A percentile compares a stretch with the other conserved stretches of the same genome.
phyloP scores from a whole-genome alignment of 2,329 filamentous ascomycete species.

The Talaromyces sp. region DNA sequence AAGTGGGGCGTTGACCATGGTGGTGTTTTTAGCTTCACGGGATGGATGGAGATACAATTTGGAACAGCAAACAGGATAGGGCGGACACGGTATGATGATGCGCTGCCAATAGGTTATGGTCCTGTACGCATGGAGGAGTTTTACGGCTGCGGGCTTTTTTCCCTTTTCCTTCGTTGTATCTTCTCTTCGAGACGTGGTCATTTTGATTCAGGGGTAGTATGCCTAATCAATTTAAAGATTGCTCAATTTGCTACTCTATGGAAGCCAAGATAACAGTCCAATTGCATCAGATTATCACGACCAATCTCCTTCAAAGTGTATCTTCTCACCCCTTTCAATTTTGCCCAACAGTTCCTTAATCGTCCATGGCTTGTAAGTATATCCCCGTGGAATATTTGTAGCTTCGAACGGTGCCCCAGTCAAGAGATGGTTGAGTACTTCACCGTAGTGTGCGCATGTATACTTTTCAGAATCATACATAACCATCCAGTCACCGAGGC shows the following conservation, averaged over 20 bases:
- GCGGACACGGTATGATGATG: not conserved
- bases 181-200: not conserved
- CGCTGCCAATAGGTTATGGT: not conserved
- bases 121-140: slow-evolving; percentile 6
- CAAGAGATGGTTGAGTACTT: slow-evolving; percentile 1
- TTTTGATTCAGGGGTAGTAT: not conserved
- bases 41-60: not conserved
- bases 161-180: not conserved
- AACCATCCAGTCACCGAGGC: slow-evolving; percentile 9
- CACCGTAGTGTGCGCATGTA: slow-evolving; percentile 11
- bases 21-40: not conserved
- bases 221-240: not conserved
- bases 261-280: not conserved
- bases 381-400: slow-evolving; percentile 11
- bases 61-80: not conserved
- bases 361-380: slow-evolving; percentile 14
- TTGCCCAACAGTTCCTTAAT: slow-evolving; percentile 5
- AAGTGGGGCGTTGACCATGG: not conserved
- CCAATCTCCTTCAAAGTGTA: slow-evolving; percentile 12
- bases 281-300: not conserved
- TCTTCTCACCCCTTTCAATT: slow-evolving; percentile 7
- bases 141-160: not conserved
- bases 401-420: slow-evolving; percentile 5
- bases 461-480: slow-evolving; percentile 14
- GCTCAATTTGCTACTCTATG: not conserved